These are phyloP conservation scores for Paraconiothyrium sp. DNA, from an alignment of 2,329 filamentous ascomycete genomes.

Conservation along the genomic window DNA sequence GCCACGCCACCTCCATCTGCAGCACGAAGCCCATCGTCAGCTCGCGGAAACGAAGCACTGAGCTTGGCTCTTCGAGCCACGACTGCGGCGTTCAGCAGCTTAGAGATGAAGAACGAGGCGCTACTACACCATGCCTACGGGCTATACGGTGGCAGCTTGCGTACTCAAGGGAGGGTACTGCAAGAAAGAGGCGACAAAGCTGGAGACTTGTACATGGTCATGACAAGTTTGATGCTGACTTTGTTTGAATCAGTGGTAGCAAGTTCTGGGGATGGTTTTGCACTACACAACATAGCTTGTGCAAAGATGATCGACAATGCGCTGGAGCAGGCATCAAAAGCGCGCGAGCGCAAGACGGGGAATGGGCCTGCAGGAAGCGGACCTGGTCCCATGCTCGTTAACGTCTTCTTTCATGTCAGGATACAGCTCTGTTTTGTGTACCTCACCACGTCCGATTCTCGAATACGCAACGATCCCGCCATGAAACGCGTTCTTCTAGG, in stretches of 20 bases:
- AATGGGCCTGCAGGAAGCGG: slow-evolving; percentile 20
- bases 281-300: slow-evolving; percentile 28
- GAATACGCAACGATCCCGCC: slow-evolving; percentile 11
- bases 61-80: slow-evolving; percentile 28
- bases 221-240: slow-evolving; percentile 31
- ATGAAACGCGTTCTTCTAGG: slow-evolving; percentile 16
- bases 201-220: slow-evolving; percentile 29
- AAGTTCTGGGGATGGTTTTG: slow-evolving; percentile 29
- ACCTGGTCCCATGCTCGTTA: slow-evolving; percentile 22
- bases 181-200: slow-evolving; percentile 18
- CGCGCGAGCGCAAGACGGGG: slow-evolving; percentile 4
- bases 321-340: slow-evolving; percentile 8
- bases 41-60: slow-evolving; percentile 23
- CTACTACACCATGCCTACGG: slow-evolving; percentile 25
- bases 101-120: slow-evolving; percentile 23
- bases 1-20: slow-evolving; percentile 6
- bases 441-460: slow-evolving; percentile 15
- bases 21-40: background rate
- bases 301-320: slow-evolving; percentile 30
- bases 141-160: slow-evolving; percentile 30
- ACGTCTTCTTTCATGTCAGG: slow-evolving; percentile 32
- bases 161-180: slow-evolving; percentile 10
- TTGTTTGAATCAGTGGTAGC: slow-evolving; percentile 31
- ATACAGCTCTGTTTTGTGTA: slow-evolving; percentile 25
- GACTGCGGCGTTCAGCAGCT: slow-evolving; percentile 28